These are phyloP conservation scores for Pestalotiopsis sp. DNA, from an alignment of 2,329 filamentous ascomycete genomes.

Conservation along the genomic window DNA sequence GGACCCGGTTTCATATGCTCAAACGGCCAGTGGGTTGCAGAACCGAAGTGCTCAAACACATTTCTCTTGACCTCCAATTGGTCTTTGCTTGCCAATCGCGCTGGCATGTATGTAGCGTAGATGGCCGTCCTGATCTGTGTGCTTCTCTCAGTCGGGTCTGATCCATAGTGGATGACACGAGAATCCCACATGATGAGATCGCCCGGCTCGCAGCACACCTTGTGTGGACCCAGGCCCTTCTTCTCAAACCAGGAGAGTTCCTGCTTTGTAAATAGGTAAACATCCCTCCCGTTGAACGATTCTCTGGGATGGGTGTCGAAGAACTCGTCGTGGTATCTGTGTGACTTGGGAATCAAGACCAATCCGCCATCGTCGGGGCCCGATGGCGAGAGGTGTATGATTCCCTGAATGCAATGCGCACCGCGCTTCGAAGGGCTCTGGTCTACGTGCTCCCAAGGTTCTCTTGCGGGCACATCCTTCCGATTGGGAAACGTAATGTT, in stretches of 20 bases:
- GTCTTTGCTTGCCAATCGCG: not conserved
- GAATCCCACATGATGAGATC: conserved; percentile 8
- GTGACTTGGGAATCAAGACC: not conserved
- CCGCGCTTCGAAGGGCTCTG: not conserved
- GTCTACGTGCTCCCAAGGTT: not conserved
- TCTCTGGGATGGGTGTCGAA: not conserved
- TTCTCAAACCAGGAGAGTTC: not conserved
- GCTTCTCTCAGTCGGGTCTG: conserved; percentile 2
- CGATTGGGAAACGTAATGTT: conserved; percentile 2
- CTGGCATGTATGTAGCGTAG: not conserved
- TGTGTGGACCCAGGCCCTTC: not conserved
- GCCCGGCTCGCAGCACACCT: not conserved
- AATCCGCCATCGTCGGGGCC: conserved; percentile 1
- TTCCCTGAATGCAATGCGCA: not conserved
- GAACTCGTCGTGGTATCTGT: not conserved
- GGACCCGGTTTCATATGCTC: not conserved
- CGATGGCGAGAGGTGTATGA: not conserved
- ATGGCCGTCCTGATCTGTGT: not conserved
- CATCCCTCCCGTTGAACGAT: not conserved
- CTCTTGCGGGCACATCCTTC: not conserved
- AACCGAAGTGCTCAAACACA: not conserved
- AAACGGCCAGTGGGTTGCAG: not conserved
- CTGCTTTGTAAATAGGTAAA: not conserved
- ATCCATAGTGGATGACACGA: not conserved
- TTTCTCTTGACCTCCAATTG: not conserved